Percentiles rank a stretch among this genome's conserved stretches.
phyloP scores from a whole-genome alignment of 2,329 filamentous ascomycete species.

The Fusarium chlamydosporum region DNA sequence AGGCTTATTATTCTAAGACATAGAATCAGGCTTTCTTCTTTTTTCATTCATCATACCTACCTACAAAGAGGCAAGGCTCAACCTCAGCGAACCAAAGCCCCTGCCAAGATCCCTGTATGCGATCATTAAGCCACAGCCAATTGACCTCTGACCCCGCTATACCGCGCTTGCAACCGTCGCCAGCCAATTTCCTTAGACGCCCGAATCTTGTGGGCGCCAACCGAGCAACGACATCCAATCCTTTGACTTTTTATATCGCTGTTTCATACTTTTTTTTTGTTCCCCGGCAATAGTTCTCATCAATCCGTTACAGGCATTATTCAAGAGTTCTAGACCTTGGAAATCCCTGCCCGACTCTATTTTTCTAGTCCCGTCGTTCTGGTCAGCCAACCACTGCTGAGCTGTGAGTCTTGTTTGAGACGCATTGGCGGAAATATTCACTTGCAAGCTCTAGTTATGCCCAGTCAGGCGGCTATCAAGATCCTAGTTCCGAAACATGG shows the following conservation, averaged over 20 bases:
- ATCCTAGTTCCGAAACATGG: slow-evolving; percentile 40
- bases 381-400: slow-evolving; percentile 27
- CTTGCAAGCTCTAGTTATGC: slow-evolving; percentile 12
- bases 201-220: slow-evolving; percentile 34
- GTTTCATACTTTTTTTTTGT: slow-evolving; percentile 27
- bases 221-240: slow-evolving; percentile 43
- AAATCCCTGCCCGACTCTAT: slow-evolving; percentile 23
- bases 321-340: slow-evolving; percentile 18
- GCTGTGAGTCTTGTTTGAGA: slow-evolving; percentile 30
- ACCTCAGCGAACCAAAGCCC: slow-evolving; percentile 25
- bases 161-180: slow-evolving; percentile 45
- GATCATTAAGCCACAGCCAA: slow-evolving; percentile 37
- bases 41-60: not conserved
- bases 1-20: slow-evolving; percentile 29
- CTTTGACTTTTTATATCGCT: slow-evolving; percentile 5
- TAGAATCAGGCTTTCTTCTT: slow-evolving; percentile 1
- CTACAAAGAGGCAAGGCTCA: slow-evolving; percentile 1
- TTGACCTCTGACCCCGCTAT: slow-evolving; percentile 28
- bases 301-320: slow-evolving; percentile 13
- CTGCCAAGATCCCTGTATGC: slow-evolving; percentile 34
- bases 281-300: slow-evolving; percentile 16
- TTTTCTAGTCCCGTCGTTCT: slow-evolving; percentile 15
- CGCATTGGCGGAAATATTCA: slow-evolving; percentile 14
- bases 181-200: slow-evolving; percentile 47
- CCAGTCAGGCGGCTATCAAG: slow-evolving; percentile 46